These are phyloP conservation scores for Cutaneotrichosporon cyanovorans DNA, from an alignment of 1,284 basidiomycete genomes.

Conservation along the genomic window DNA sequence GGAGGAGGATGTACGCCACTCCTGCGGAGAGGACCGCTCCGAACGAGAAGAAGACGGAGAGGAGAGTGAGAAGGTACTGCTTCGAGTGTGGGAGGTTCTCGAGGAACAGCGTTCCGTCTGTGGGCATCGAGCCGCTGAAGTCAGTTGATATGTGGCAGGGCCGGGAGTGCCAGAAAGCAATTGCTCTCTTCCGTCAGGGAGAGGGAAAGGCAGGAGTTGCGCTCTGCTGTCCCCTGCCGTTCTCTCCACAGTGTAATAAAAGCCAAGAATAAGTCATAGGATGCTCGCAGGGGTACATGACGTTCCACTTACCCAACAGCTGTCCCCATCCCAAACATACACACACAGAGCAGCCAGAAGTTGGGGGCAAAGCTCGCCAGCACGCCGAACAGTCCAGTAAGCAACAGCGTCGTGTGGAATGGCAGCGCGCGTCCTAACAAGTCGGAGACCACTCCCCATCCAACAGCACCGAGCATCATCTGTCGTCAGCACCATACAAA, in stretches of 20 bases:
- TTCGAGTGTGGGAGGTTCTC: conserved; percentile 89
- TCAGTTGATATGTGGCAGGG: background rate
- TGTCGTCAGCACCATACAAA: conserved; percentile 46
- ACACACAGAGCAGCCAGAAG: conserved; percentile 64
- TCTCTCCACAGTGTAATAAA: too few relatives aligned
- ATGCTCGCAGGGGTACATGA: too few relatives aligned
- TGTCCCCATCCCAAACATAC: conserved; percentile 80
- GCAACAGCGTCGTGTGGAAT: conserved; percentile 85
- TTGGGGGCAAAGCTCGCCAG: conserved; percentile 67
- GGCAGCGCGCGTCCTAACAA: conserved; percentile 75
- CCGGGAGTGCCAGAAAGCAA: too few relatives aligned
- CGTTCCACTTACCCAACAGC: conserved; percentile 54
- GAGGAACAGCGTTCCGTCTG: conserved; percentile 85
- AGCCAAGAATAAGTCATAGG: too few relatives aligned
- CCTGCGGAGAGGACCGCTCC: conserved; percentile 78
- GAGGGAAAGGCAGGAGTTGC: too few relatives aligned
- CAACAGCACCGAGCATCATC: conserved; percentile 93
- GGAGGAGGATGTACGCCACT: conserved; percentile 68
- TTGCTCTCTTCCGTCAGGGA: too few relatives aligned
- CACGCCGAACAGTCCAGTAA: conserved; percentile 85
- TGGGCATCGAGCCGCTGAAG: conserved; percentile 72
- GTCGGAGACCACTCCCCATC: conserved; percentile 85
- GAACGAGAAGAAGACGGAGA: conserved; percentile 93
- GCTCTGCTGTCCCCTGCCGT: too few relatives aligned
- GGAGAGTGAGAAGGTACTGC: conserved; percentile 83